Conservation (phyloP, 805 yeast genomes). For the Scheffersomyces amazonensis region DNA sequence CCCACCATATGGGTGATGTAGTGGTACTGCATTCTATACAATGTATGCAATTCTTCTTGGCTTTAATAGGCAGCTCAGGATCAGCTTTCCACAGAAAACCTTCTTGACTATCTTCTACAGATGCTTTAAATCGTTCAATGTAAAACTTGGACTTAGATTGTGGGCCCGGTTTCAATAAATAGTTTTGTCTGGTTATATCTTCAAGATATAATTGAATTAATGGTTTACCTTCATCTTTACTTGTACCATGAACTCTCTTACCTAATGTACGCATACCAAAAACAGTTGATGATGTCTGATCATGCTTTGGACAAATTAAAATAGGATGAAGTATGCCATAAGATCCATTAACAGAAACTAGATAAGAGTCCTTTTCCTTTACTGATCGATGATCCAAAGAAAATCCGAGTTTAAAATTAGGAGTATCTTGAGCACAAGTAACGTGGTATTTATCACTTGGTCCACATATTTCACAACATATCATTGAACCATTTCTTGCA, state of each 20-base stretch:
- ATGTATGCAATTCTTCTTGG: not conserved
- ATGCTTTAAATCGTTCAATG: slow-evolving; percentile 10
- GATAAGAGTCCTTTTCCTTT: slow-evolving; percentile 16
- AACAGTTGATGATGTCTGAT: slow-evolving; percentile 13
- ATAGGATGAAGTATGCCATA: slow-evolving; percentile 44
- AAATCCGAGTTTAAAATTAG: slow-evolving; percentile 54
- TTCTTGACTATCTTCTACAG: too few relatives aligned
- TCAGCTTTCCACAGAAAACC: not conserved
- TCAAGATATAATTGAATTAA: slow-evolving; percentile 38
- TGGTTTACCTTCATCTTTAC: slow-evolving; percentile 29
- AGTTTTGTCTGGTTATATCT: slow-evolving; percentile 21
- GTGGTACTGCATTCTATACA: slow-evolving; percentile 22
- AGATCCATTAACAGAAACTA: slow-evolving; percentile 18
- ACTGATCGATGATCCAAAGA: slow-evolving; percentile 26
- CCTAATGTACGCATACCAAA: slow-evolving; percentile 26
- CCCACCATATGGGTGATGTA: slow-evolving; percentile 40
- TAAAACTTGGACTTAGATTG: slow-evolving; percentile 29
- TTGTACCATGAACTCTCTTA: slow-evolving; percentile 17
- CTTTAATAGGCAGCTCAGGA: too few relatives aligned
- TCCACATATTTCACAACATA: slow-evolving; percentile 46
- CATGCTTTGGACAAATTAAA: slow-evolving; percentile 43
- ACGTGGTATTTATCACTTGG: slow-evolving; percentile 38
- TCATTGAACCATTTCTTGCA: slow-evolving; percentile 47
- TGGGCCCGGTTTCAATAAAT: slow-evolving; percentile 24
- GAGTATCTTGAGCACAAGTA: slow-evolving; percentile 56